Conservation (phyloP, 2,329 filamentous ascomycete genomes). For the Aotearoamyces nothofagi region DNA sequence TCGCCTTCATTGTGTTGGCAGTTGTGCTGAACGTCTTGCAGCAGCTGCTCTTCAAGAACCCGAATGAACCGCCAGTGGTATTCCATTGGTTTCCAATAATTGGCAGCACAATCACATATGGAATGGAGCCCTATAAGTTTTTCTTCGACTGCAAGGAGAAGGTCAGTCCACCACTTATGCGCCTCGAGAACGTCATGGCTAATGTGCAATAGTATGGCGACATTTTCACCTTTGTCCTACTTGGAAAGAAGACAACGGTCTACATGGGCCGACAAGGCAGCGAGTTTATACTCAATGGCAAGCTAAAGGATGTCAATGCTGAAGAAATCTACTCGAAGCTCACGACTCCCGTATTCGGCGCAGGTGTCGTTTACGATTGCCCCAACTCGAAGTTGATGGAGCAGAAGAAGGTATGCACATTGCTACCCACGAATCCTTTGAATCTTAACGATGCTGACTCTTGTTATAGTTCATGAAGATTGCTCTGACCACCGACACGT, state of each 20-base stretch:
- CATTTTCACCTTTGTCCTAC: constrained; percentile 76
- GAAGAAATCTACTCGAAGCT: constrained; percentile 82
- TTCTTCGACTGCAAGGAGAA: constrained; percentile 61
- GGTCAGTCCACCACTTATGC: constrained; percentile 30
- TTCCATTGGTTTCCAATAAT: constrained; percentile 74
- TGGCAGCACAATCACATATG: constrained; percentile 85
- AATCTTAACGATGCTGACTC: no score
- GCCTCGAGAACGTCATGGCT: constrained; percentile 20
- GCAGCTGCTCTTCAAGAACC: constrained; percentile 69
- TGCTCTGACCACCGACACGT: constrained; percentile 59
- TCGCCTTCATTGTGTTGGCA: constrained; percentile 30
- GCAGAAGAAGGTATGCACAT: constrained; percentile 73
- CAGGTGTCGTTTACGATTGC: constrained; percentile 81
- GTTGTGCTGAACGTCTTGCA: constrained; percentile 66
- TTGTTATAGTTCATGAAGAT: constrained; percentile 63
- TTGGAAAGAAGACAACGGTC: constrained; percentile 82
- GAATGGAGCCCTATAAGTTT: constrained; percentile 85
- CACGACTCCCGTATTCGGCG: constrained; percentile 59
- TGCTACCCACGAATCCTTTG: no score
- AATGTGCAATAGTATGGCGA: constrained; percentile 53
- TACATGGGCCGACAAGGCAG: constrained; percentile 71
- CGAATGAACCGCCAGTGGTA: constrained; percentile 66
- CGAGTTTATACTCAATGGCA: constrained; percentile 84
- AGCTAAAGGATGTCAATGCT: constrained; percentile 76
- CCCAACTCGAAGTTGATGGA: constrained; percentile 89